Conservation (phyloP, 2,329 filamentous ascomycete genomes). For the Huntiella abstrusa region DNA sequence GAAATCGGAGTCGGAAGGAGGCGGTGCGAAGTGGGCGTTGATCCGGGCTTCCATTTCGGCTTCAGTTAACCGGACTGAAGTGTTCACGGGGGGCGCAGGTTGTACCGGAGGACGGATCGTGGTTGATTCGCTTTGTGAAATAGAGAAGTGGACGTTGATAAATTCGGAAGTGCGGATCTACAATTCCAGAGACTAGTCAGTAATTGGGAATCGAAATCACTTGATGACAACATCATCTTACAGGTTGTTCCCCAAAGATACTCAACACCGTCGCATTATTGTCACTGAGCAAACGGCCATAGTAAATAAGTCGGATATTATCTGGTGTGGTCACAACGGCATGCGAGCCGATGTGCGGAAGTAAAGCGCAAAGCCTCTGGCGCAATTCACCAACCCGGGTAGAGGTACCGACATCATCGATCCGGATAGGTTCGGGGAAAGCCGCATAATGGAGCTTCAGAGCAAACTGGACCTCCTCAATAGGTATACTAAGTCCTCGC, state of each 20-base stretch:
- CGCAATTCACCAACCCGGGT: slow-evolving; percentile 40
- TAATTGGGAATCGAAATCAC: not conserved
- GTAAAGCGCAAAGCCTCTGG: slow-evolving; percentile 32
- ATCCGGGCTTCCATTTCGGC: slow-evolving; percentile 11
- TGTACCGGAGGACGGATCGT: not conserved
- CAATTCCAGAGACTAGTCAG: not conserved
- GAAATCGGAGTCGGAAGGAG: not conserved
- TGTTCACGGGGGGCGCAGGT: slow-evolving; percentile 5
- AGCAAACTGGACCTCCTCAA: slow-evolving; percentile 27
- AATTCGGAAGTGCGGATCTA: slow-evolving; percentile 8
- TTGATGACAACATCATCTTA: slow-evolving; percentile 18
- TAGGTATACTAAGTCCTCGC: slow-evolving; percentile 10
- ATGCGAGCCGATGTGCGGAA: slow-evolving; percentile 27
- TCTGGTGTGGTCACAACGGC: slow-evolving; percentile 20
- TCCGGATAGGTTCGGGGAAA: slow-evolving; percentile 28
- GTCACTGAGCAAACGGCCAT: slow-evolving; percentile 34
- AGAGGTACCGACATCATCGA: slow-evolving; percentile 27
- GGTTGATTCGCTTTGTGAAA: slow-evolving; percentile 2
- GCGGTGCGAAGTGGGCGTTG: slow-evolving; percentile 5
- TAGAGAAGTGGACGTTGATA: slow-evolving; percentile 10
- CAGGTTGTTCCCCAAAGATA: slow-evolving; percentile 35
- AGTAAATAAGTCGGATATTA: slow-evolving; percentile 40
- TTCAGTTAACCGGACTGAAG: slow-evolving; percentile 9
- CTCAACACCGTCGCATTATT: slow-evolving; percentile 37
- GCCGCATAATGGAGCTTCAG: slow-evolving; percentile 42